Base-by-base conservation (phyloP, 1,139 yeast species). In the Kodamaea fungicola region DNA sequence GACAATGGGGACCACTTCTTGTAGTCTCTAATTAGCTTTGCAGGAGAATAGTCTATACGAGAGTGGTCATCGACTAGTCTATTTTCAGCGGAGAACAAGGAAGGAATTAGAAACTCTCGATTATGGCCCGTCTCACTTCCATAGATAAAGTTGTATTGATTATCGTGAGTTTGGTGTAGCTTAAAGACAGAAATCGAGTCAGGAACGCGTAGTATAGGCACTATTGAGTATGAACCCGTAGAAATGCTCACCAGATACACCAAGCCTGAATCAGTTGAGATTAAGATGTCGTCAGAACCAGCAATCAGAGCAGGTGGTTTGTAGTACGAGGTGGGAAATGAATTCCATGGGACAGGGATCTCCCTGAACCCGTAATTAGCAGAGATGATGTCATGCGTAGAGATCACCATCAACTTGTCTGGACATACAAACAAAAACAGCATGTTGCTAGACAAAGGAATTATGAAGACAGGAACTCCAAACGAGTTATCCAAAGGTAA, bases 1-100 rank as follows among this genome's bases (percentile, higher is more conserved):
- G 69, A 43, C 3, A 75, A 42, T 0, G 80, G 80, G 0, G 78
- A 64, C 80, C 81, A 75, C 42, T 68, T 73, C 32, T 59, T 63
- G 51, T 61, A 67, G 42, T 64, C 65, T 13, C 48, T 45, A 6
- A 55, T 31, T 3, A 51, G 24, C 23, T 31, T 45, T 12, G 42
- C 48, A 9, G 34, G 34, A 2, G 43, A 42, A 25, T 38, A 42
- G 10, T 33, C 33, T 7, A 46, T 27, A 22, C 32, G 40, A 4
- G 37, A 25, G 23, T 38, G 40, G 22, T 44, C 43, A 21, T 29
- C 35, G 8, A 39, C 30, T 8, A 21, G 21, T 28, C 52, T 27
- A 41, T 49, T 35, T 24, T 45, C 49, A 9, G 38, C 33, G 10
- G 40, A 22, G 16, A 10, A 10, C 22, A 53, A 28, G 1, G 44